Evolutionary conservation across 2,329 filamentous ascomycete species (phyloP).

Genomic region (Diaporthe capsici): DNA sequence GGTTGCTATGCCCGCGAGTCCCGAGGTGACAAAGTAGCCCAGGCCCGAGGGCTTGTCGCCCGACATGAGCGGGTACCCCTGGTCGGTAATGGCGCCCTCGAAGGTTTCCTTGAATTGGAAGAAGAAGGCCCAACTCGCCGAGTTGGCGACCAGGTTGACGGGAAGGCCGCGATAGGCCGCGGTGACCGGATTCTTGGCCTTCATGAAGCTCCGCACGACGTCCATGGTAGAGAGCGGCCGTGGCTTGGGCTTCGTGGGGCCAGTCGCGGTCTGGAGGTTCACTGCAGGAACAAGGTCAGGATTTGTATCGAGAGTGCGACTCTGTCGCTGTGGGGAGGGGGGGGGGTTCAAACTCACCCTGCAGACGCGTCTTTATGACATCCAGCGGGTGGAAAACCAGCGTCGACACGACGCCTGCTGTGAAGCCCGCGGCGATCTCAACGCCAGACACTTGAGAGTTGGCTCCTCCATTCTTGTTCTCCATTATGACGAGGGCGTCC

Average conservation of each 20-base stretch:
- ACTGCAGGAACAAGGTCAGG: constrained; percentile 54
- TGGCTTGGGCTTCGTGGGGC: constrained; percentile 52
- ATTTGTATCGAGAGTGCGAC: not conserved
- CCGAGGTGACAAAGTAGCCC: constrained; percentile 88
- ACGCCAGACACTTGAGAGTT: constrained; percentile 80
- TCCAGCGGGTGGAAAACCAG: constrained; percentile 93
- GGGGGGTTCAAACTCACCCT: constrained; percentile 68
- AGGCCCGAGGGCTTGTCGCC: constrained; percentile 63
- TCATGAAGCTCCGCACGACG: constrained; percentile 64
- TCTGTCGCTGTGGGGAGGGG: too few relatives aligned
- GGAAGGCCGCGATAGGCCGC: constrained; percentile 91
- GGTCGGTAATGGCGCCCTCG: constrained; percentile 61
- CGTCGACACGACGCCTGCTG: constrained; percentile 88
- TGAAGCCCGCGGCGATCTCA: constrained; percentile 91
- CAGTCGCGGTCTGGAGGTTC: constrained; percentile 57
- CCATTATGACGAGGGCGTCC: constrained; percentile 29
- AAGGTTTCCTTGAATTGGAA: constrained; percentile 80
- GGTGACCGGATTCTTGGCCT: constrained; percentile 68
- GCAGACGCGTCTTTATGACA: constrained; percentile 95
- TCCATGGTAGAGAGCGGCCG: constrained; percentile 62
- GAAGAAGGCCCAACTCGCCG: constrained; percentile 90
- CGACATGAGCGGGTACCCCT: constrained; percentile 47
- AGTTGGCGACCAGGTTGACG: constrained; percentile 93
- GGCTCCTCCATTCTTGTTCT: constrained; percentile 59
- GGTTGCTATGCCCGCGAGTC: constrained; percentile 78